phyloP scores from a whole-genome alignment of 345 rosid genomes.

The Durio zibethinus region DNA sequence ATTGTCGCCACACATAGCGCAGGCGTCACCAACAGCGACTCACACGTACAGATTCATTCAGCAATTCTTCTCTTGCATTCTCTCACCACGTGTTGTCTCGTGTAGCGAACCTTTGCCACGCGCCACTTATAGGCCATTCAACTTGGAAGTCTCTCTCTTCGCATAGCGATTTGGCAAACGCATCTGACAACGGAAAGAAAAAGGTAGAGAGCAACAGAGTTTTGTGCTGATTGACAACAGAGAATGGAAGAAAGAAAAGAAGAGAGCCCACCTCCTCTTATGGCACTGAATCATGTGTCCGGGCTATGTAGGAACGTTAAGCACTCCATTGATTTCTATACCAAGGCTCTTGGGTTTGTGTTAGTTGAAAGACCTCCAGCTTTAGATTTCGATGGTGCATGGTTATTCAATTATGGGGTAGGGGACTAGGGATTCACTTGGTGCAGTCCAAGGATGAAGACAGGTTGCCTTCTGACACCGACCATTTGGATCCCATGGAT shows the following conservation, averaged over 20 bases:
- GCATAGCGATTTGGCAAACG: neutral
- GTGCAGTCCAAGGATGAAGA: constrained; percentile 48
- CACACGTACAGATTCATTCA: neutral
- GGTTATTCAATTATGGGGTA: constrained; percentile 75
- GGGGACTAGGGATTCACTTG: constrained; percentile 66
- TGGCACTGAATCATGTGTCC: constrained; percentile 71
- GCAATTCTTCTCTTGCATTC: neutral
- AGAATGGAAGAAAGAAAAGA: constrained; percentile 2
- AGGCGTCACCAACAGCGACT: neutral
- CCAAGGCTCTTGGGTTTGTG: constrained; percentile 59
- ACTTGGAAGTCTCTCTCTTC: neutral
- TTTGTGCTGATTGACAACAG: neutral
- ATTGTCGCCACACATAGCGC: neutral
- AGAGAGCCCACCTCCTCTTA: constrained; percentile 29
- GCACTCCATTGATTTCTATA: constrained; percentile 53
- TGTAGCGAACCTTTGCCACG: neutral
- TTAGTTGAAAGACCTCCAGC: constrained; percentile 48
- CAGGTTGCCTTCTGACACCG: constrained; percentile 30
- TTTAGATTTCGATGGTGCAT: constrained; percentile 56
- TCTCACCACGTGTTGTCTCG: neutral
- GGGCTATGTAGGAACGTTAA: constrained; percentile 59
- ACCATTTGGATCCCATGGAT: constrained; percentile 55
- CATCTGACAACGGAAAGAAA: neutral
- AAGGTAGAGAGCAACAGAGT: neutral
- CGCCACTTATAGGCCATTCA: neutral